Evolutionary conservation across 768 basidiomycete species (phyloP), one percentile per base, ranked within the genome.

Genomic region (Exidia glandulosa): DNA sequence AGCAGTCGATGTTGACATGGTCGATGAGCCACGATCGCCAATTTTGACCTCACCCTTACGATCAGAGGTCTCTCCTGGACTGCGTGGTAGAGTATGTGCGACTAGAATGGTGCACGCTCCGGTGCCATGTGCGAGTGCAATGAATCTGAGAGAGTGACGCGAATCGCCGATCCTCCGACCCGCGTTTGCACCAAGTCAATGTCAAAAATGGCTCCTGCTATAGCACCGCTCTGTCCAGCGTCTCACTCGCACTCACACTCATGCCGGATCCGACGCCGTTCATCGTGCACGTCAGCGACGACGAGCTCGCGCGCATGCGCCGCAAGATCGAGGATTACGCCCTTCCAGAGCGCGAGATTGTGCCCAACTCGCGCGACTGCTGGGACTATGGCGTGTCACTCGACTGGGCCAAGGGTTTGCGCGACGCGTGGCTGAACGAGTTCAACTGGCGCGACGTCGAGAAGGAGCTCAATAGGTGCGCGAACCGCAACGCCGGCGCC

Each of bases 391-490:
- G 50, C 9, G 50, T 54, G 9, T 54, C 27, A 23, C 25, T 54
- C 25, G 25, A 54, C 6, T 54, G n/a, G 41, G 27, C 30, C 7
- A 54, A 29, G 25, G 25, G 50, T 54, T 27, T 54, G 50, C 50
- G 50, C 14, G 16, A 59, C 23, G 25, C 16, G 32, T 54, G 52
- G 31, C 30, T 29, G 7, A 50, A 45, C 58, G 56, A 56, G 6
- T 59, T 62, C 32, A 30, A 60, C 56, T 60, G 60, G 60, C 47
- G 60, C 36, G 54, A 60, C 31, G 32, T 60, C 31, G 60, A 60
- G 41, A 23, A 33, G 5, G 60, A 57, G 55, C 50, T 60, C 34
- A 60, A 60, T 30, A 54, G 50, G 50, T 9, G 30, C 14, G 50
- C 27, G 12, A 9, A 27, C 32, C 55, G 25, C 32, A 23, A 14